Base-by-base conservation (phyloP, 495 filamentous ascomycete species). In the Cenococcum geophilum region DNA sequence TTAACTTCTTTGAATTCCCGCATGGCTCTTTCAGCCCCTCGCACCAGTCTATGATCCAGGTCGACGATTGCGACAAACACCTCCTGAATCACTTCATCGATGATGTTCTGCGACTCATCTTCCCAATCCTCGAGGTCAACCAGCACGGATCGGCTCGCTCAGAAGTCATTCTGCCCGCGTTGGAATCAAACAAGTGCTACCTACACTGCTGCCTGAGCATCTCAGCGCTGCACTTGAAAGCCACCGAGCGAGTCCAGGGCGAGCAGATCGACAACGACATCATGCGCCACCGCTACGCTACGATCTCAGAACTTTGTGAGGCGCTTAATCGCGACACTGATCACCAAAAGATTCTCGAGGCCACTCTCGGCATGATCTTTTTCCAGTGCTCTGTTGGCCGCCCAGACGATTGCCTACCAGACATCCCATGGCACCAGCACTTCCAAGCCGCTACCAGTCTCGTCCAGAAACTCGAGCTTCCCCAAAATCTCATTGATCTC, bases 351-450 rank as follows among this genome's bases (percentile, higher is more conserved):
- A 96, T 96, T 64, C 82, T 98, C 12, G 93, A 98, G 75, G 91
- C 93, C 1, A 91, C 92, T 0, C 79, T 98, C 8, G 93, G 90
- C 53, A 92, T 98, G 84, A 96, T 97, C 62, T 91, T 97, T 77
- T 98, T 97, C 79, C 92, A 96, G 67, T 92, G 88, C 76, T 89
- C 89, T 16, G 92, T 97, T 59, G 93, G 93, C 36, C 79, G 88
- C 50, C 82, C 87, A 4, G 87, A 91, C 67, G 93, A 97, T 67
- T 81, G 79, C 55, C 83, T 98, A 12, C 91, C 91, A 2, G 93
- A 98, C 69, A 96, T 97, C 62, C 87, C 92, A 0, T 98, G 93
- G 93, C 86, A 87, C 74, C 89, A 95, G 68, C 93, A 98, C 77
- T 97, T 97, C 79, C 88, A 93, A 68, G 92, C 92, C 0, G 92